Base-by-base conservation (phyloP, 495 filamentous ascomycete genomes). In the Aspergillus nanangensis region DNA sequence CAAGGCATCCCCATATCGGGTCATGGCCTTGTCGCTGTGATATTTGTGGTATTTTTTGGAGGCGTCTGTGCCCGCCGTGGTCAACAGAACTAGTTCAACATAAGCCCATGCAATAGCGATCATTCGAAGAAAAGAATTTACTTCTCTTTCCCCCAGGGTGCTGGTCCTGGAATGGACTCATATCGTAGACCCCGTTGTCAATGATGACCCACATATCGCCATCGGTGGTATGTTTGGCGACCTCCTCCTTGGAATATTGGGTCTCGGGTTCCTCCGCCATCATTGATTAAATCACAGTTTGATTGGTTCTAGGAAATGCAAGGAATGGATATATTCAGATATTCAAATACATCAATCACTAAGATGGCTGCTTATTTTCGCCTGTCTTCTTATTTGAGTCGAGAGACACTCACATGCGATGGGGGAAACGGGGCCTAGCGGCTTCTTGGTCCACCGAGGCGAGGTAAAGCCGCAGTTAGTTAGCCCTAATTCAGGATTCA, bases 131-230 rank as follows among this genome's bases (percentile, higher is more conserved):
- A 23, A 18, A 31, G 22, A 18, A 31, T 23, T 5, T 32, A 50
- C 47, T 44, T 35, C 38, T 50, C 34, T 50, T 44, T 23, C 47
- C 47, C 25, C 47, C 47, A 0, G 47, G 47, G 24, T 50, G 47
- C 5, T 50, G 39, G 5, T 50, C 40, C 10, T 36, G 36, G 19
- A 44, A 50, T 19, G 34, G 18, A 5, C 32, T 44, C 23, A 50
- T 18, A 39, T 50, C 41, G 32, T 50, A 50, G 1, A 50, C 47
- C 4, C 23, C 41, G 24, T 42, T 36, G 24, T 50, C 47, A 17
- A 50, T 39, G 3, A 42, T 42, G 8, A 50, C 14, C 47, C 47
- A 50, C 8, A 50, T 21, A 24, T 44, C 40, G 3, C 21, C 47
- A 17, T 42, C 38, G 11, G 19, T 42, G 11, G 27, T 39, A 21